Base-by-base conservation (phyloP, 352 stramenopile species). In the Phytophthora chlamydospora region DNA sequence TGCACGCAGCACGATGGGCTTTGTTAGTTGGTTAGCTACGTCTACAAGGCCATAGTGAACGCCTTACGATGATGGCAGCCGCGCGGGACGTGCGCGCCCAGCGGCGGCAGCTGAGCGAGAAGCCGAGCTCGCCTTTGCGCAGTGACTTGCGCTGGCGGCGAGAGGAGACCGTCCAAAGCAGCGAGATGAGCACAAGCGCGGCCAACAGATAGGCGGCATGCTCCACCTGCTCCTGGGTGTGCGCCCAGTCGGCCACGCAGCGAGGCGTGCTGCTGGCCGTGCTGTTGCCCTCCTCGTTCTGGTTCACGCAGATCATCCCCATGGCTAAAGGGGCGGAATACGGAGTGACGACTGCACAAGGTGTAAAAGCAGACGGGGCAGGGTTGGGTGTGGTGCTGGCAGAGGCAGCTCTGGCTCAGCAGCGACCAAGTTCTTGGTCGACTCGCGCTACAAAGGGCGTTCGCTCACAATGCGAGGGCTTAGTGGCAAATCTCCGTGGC, bases 11-110 rank as follows among this genome's bases (percentile, higher is more conserved):
- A 10, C 9, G 16, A 46, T 24, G 32, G 36, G 24, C 13, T 59
- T 41, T 73, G 11, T 10, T 48, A 32, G 49, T 47, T 10, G 8
- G 10, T 50, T 31, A 12, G 17, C 40, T 3, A 0, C 16, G 51
- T 31, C 24, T 7, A 14, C 6, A 9, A 36, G 16, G n/a, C 4
- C 11, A 33, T 10, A 21, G 12, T 38, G 6, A 29, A 54, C 16
- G 48, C 36, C 73, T 50, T 78, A 90, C 81, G 39, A 95, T 82
- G 48, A 95, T 80, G 14, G 81, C 76, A 2, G 86, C 86, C 0
- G 78, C 58, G 44, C 81, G 84, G 3, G 83, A 91, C 21, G 85
- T 95, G 43, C 83, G 78, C 12, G 84, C 86, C 86, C 86, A 95
- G 47, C 81, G 75, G 3, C 86, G 80, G 17, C 76, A 77, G 45